A percentile compares a stretch with the other conserved stretches of the same genome.
Conservation (phyloP, 208 protist species). For the Wallacemonas sp. region DNA sequence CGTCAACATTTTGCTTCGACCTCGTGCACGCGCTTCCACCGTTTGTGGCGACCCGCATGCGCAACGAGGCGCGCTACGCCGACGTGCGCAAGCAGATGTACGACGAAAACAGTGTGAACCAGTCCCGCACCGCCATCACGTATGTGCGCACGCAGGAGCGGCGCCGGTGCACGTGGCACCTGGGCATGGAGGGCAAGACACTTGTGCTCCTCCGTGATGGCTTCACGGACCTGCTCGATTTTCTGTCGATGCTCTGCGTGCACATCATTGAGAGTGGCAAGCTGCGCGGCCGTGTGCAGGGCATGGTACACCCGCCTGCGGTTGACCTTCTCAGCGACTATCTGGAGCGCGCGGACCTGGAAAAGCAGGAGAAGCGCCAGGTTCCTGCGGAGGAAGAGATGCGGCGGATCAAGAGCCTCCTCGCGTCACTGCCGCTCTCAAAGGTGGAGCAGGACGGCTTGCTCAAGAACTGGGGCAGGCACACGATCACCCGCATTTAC, state of each 20-base stretch:
- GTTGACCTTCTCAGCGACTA: slow-evolving; percentile 84
- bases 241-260: slow-evolving; percentile 87
- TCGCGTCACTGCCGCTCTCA: slow-evolving; percentile 66
- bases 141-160: slow-evolving; percentile 85
- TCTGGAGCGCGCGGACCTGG: slow-evolving; percentile 54
- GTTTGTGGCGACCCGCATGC: slow-evolving; percentile 83
- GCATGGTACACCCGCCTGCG: slow-evolving; percentile 80
- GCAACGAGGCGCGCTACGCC: slow-evolving; percentile 54
- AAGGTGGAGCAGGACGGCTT: slow-evolving; percentile 67
- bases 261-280: slow-evolving; percentile 92
- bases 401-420: slow-evolving; percentile 45
- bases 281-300: slow-evolving; percentile 77
- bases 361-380: slow-evolving; percentile 28
- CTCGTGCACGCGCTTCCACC: slow-evolving; percentile 77
- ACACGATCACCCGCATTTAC: slow-evolving; percentile 75
- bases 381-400: slow-evolving; percentile 44
- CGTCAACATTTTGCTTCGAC: slow-evolving; percentile 84
- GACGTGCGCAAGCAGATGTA: slow-evolving; percentile 56
- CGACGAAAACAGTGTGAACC: slow-evolving; percentile 19
- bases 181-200: slow-evolving; percentile 87
- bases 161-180: slow-evolving; percentile 83
- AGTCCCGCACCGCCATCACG: slow-evolving; percentile 45
- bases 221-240: slow-evolving; percentile 89
- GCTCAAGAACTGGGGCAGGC: slow-evolving; percentile 61
- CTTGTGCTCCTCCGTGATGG: slow-evolving; percentile 86